Conservation (phyloP, 129 eudicot genomes). For the Pseudognaphalium luteoalbum region DNA sequence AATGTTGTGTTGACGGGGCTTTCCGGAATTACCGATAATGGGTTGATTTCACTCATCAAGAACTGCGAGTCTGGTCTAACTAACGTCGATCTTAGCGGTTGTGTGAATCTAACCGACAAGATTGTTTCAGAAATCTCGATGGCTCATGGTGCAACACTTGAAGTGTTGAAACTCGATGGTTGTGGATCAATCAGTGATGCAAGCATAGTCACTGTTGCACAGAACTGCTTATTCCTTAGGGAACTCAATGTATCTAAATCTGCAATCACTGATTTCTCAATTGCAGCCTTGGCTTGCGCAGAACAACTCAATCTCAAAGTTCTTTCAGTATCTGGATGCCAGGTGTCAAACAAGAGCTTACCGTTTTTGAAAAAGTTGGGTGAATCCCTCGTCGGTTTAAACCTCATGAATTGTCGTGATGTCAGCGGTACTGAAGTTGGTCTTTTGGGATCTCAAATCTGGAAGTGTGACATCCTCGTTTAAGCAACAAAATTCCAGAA, state of each 20-base stretch:
- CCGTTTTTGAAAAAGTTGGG: constrained; percentile 60
- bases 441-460: constrained; percentile 43
- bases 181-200: constrained; percentile 58
- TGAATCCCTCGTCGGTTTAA: constrained; percentile 48
- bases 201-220: constrained; percentile 53
- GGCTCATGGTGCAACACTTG: constrained; percentile 62
- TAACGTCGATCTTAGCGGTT: constrained; percentile 55
- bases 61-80: constrained; percentile 47
- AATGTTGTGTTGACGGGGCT: constrained; percentile 54
- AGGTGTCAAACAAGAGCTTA: constrained; percentile 54
- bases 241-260: constrained; percentile 72
- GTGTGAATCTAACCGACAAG: constrained; percentile 57
- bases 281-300: constrained; percentile 61
- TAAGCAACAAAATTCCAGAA: constrained; percentile 17
- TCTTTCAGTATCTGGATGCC: constrained; percentile 58
- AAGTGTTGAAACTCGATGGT: constrained; percentile 62
- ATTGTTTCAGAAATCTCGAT: constrained; percentile 45
- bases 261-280: constrained; percentile 54
- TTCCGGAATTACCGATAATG: constrained; percentile 51
- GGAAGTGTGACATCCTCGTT: constrained; percentile 69
- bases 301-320: constrained; percentile 50
- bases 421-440: constrained; percentile 37
- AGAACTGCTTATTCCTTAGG: constrained; percentile 47
- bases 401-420: constrained; percentile 35
- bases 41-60: constrained; percentile 53